Conservation (phyloP, 345 rosid genomes). For the Hevea brasiliensis region DNA sequence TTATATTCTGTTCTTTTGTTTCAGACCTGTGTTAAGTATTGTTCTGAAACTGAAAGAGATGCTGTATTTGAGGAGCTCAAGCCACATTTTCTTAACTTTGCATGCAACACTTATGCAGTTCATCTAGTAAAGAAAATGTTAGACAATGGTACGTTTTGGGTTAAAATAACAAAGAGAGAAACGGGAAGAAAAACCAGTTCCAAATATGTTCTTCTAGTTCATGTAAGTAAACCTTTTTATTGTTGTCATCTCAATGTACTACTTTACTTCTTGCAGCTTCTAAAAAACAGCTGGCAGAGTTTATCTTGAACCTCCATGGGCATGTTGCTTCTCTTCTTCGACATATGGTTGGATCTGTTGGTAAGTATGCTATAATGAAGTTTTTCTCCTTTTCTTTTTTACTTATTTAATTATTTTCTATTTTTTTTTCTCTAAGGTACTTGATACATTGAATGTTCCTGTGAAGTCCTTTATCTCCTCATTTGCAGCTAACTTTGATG, state of each 20-base stretch:
- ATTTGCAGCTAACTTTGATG: too few relatives aligned
- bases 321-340: slow-evolving; percentile 78
- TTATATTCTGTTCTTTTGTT: slow-evolving; percentile 18
- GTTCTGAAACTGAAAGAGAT: slow-evolving; percentile 76
- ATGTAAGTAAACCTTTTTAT: not conserved
- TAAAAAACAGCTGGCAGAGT: slow-evolving; percentile 62
- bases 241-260: not conserved
- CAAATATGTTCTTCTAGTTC: not conserved
- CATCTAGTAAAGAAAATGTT: slow-evolving; percentile 82
- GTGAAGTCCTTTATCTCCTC: not conserved
- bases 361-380: slow-evolving; percentile 40
- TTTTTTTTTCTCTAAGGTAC: not conserved
- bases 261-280: slow-evolving; percentile 55
- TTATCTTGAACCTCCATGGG: slow-evolving; percentile 77
- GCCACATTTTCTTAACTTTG: slow-evolving; percentile 71
- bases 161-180: slow-evolving; percentile 9
- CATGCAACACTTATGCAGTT: slow-evolving; percentile 64
- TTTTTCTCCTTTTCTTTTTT: not conserved
- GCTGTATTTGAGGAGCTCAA: slow-evolving; percentile 67
- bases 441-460: not conserved
- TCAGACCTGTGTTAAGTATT: slow-evolving; percentile 79
- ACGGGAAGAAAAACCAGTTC: slow-evolving; percentile 1
- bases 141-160: slow-evolving; percentile 58
- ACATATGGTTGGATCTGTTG: slow-evolving; percentile 89
- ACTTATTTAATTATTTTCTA: too few relatives aligned